phyloP scores from a whole-genome alignment of 129 eudicot species.

The Cynara cardunculus region DNA sequence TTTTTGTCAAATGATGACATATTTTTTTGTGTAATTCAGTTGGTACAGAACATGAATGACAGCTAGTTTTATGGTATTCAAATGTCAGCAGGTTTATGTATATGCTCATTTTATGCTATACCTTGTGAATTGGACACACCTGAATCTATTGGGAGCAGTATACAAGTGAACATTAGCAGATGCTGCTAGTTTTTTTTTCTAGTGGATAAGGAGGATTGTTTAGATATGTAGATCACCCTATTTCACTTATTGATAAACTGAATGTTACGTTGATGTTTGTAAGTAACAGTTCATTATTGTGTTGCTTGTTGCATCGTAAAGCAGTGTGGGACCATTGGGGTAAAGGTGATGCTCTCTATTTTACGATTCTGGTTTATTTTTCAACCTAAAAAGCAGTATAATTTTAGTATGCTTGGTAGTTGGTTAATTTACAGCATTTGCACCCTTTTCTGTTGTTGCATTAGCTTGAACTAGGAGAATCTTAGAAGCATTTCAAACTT shows the following conservation, averaged over 20 bases:
- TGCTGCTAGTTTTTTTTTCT: no score
- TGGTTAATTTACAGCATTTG: not conserved
- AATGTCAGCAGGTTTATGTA: not conserved
- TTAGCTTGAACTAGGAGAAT: not conserved
- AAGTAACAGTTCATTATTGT: not conserved
- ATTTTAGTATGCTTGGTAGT: not conserved
- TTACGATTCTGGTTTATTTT: not conserved
- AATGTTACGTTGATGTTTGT: not conserved
- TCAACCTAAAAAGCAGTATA: not conserved
- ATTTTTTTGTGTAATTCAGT: not conserved
- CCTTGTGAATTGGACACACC: no score
- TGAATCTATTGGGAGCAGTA: no score
- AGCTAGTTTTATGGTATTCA: not conserved
- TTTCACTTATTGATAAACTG: not conserved
- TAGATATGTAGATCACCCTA: not conserved
- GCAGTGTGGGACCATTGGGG: not conserved
- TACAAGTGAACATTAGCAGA: no score
- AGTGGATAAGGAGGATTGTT: no score
- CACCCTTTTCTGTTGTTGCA: not conserved
- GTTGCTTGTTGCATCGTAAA: not conserved
- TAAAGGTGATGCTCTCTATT: not conserved
- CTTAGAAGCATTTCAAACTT: not conserved
- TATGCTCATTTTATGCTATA: not conserved
- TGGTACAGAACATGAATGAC: not conserved
- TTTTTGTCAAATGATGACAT: not conserved